Percentiles rank a stretch among this genome's conserved stretches.
phyloP scores from a whole-genome alignment of 441 rosid species.

The Erodium texanum region DNA sequence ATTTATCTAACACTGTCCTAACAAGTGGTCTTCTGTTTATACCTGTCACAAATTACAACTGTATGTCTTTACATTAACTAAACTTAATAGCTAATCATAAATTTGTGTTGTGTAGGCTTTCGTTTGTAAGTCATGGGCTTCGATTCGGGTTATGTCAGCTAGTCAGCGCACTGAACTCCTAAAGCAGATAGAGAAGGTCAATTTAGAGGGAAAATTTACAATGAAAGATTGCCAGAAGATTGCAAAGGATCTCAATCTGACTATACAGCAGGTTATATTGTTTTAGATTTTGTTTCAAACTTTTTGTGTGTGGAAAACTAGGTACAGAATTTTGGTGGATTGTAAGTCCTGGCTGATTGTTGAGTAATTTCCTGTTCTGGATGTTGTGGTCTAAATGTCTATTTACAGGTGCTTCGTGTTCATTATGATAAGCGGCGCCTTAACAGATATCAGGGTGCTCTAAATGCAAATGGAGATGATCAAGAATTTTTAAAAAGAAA shows the following conservation, averaged over 20 bases:
- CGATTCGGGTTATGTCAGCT: slow-evolving; percentile 66
- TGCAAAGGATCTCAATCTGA: slow-evolving; percentile 73
- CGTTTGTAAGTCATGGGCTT: slow-evolving; percentile 69
- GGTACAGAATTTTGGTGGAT: not conserved
- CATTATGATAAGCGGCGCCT: slow-evolving; percentile 52
- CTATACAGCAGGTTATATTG: slow-evolving; percentile 68
- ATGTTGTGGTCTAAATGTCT: slow-evolving; percentile 10
- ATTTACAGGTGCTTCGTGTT: slow-evolving; percentile 68
- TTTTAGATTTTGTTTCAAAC: slow-evolving; percentile 12
- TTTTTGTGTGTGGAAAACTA: not conserved
- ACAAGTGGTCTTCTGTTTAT: not conserved
- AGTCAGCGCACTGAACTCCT: slow-evolving; percentile 70
- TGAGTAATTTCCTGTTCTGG: not conserved
- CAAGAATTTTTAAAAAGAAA: slow-evolving; percentile 22
- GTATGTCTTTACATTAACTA: not conserved
- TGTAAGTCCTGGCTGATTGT: not conserved
- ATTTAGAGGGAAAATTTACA: slow-evolving; percentile 47
- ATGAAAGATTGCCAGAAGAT: slow-evolving; percentile 71
- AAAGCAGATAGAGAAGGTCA: slow-evolving; percentile 35
- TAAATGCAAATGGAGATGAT: slow-evolving; percentile 28
- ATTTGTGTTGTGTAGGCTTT: slow-evolving; percentile 48
- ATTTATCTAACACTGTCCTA: not conserved
- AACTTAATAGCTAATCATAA: not conserved
- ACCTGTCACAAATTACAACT: not conserved
- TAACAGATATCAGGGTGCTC: slow-evolving; percentile 31